phyloP scores from a whole-genome alignment of 768 basidiomycete genomes.

The Phaffia australis region DNA sequence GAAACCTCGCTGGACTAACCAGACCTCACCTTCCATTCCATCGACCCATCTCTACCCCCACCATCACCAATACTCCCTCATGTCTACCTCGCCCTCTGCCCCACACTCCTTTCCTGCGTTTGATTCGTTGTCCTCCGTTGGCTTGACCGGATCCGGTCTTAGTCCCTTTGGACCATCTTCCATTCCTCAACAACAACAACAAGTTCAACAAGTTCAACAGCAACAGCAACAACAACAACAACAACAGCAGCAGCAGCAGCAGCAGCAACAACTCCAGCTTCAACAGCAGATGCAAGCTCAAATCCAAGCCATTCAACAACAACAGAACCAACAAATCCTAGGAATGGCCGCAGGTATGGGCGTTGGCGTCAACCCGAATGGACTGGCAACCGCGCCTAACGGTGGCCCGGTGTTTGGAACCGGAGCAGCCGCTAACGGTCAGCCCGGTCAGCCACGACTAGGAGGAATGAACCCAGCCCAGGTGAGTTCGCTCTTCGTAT shows the following conservation, averaged over 20 bases:
- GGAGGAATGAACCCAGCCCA: constrained; percentile 28
- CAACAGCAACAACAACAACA: constrained; percentile 43
- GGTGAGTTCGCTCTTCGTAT: no score
- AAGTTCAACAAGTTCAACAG: constrained; percentile 41
- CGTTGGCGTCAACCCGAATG: not conserved
- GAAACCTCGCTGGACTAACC: constrained; percentile 77
- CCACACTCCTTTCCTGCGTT: constrained; percentile 2
- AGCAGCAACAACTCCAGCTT: constrained; percentile 24
- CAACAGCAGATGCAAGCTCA: constrained; percentile 15
- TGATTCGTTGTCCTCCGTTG: no score
- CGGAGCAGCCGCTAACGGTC: constrained; percentile 31
- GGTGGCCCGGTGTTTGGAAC: constrained; percentile 22
- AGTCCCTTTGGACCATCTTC: no score
- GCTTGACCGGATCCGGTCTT: no score
- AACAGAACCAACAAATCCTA: constrained; percentile 34
- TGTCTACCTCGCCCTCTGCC: constrained; percentile 26
- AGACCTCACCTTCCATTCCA: constrained; percentile 42
- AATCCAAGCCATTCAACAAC: constrained; percentile 16
- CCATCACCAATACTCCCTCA: constrained; percentile 51
- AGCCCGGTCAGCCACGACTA: constrained; percentile 24
- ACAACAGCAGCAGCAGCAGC: constrained; percentile 39
- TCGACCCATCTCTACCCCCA: constrained; percentile 41
- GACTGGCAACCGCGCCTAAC: constrained; percentile 2
- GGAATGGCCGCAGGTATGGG: constrained; percentile 37
- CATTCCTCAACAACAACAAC: not conserved